Conservation (phyloP, 1,284 basidiomycete genomes). For the Marasmius oreades region DNA sequence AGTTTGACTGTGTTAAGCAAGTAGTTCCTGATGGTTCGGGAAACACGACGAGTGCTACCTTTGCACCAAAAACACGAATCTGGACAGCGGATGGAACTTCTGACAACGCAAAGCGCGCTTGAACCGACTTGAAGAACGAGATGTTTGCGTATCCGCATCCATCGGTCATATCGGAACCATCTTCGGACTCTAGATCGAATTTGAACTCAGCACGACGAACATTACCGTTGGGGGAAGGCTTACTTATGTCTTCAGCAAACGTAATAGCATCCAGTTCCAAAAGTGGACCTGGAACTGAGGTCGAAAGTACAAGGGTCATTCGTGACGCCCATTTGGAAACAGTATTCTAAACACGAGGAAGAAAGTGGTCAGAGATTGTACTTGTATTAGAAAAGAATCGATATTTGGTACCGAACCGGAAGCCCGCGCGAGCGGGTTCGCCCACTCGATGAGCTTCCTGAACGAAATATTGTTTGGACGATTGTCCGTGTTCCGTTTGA, state of each 20-base stretch:
- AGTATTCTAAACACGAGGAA: conserved; percentile 22
- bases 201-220: neutral
- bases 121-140: conserved; percentile 24
- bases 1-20: neutral
- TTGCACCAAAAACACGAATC: conserved; percentile 35
- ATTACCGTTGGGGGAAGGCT: conserved; percentile 4
- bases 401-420: conserved; percentile 26
- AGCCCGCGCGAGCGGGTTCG: conserved; percentile 31
- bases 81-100: conserved; percentile 37
- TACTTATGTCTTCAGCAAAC: conserved; percentile 29
- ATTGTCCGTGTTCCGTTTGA: neutral
- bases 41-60: conserved; percentile 16
- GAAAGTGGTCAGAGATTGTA: neutral
- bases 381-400: neutral
- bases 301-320: conserved; percentile 35
- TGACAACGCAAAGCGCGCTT: conserved; percentile 24
- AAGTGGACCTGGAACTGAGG: conserved; percentile 34
- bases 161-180: conserved; percentile 31
- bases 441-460: conserved; percentile 29
- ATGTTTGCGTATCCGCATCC: conserved; percentile 39
- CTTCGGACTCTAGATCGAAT: conserved; percentile 10
- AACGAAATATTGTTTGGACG: conserved; percentile 19
- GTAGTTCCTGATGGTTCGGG: neutral
- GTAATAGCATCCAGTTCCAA: conserved; percentile 23
- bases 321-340: conserved; percentile 39